Conservation (phyloP, 2,329 filamentous ascomycete species). For the Aaosphaeria pasadenensis region DNA sequence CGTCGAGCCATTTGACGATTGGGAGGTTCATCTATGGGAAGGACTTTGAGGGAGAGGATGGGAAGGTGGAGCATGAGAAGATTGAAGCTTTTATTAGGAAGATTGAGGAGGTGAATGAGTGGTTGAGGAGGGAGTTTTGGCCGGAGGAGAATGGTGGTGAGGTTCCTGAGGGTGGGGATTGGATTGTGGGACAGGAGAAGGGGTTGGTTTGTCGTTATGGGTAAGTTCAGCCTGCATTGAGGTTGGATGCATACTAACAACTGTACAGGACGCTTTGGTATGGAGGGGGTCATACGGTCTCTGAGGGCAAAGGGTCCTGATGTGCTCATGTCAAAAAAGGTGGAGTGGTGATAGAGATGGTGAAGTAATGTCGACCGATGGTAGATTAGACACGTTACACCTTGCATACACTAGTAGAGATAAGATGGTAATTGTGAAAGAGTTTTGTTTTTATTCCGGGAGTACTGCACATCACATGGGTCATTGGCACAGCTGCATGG, state of each 20-base stretch:
- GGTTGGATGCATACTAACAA: too few relatives aligned
- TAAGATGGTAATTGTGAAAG: too few relatives aligned
- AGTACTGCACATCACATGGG: too few relatives aligned
- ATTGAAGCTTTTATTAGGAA: constrained; percentile 63
- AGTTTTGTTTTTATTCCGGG: too few relatives aligned
- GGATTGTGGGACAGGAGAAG: constrained; percentile 82
- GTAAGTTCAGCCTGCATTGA: constrained; percentile 7
- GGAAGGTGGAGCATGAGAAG: constrained; percentile 51
- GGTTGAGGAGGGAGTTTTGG: constrained; percentile 72
- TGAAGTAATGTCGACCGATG: too few relatives aligned
- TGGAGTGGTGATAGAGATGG: too few relatives aligned
- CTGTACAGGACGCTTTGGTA: constrained; percentile 66
- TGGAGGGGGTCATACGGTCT: constrained; percentile 70
- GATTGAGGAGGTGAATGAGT: constrained; percentile 75
- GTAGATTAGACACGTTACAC: too few relatives aligned
- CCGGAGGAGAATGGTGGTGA: constrained; percentile 41
- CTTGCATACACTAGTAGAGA: too few relatives aligned
- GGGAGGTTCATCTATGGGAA: constrained; percentile 70
- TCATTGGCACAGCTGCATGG: too few relatives aligned
- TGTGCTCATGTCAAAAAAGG: too few relatives aligned
- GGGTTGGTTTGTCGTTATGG: constrained; percentile 76
- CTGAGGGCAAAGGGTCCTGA: constrained; percentile 49
- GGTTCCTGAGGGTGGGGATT: constrained; percentile 61
- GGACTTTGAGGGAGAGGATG: constrained; percentile 48
- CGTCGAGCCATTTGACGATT: constrained; percentile 85